Conservation (phyloP, 1,284 basidiomycete genomes). For the Ustilago vetiveriae region DNA sequence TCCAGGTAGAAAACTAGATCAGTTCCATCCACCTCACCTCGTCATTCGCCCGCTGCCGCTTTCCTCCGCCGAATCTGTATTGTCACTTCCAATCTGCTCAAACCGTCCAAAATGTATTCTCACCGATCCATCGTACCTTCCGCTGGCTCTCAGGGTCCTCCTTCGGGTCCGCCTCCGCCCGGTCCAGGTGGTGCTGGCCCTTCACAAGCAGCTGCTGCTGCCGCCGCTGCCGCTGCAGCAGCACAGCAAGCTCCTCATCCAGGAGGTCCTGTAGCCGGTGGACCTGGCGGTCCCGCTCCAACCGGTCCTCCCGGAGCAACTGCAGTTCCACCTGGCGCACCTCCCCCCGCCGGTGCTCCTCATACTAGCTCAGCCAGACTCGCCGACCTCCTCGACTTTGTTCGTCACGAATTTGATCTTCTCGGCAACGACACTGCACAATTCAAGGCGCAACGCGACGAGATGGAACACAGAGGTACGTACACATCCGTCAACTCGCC, state of each 20-base stretch:
- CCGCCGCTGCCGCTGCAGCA: conserved; percentile 39
- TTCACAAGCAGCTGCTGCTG: conserved; percentile 38
- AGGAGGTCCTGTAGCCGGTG: conserved; percentile 36
- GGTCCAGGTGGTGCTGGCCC: conserved; percentile 41
- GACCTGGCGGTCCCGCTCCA: conserved; percentile 33
- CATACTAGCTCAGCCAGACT: conserved; percentile 70
- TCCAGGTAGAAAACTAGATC: no score
- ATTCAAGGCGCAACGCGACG: conserved; percentile 83
- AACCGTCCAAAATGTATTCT: conserved; percentile 34
- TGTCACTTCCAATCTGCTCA: background rate
- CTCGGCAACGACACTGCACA: conserved; percentile 77
- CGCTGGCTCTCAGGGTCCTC: conserved; percentile 38
- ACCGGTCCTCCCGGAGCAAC: conserved; percentile 34
- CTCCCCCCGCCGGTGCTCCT: conserved; percentile 36
- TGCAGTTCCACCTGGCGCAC: conserved; percentile 38
- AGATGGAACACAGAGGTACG: conserved; percentile 86
- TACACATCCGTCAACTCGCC: background rate
- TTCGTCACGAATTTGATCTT: conserved; percentile 85
- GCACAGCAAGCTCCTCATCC: conserved; percentile 38
- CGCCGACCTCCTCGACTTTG: conserved; percentile 81
- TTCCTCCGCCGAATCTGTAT: no score
- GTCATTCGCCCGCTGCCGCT: no score
- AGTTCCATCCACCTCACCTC: no score
- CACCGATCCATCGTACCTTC: conserved; percentile 48
- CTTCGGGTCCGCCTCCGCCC: conserved; percentile 36